phyloP scores from a whole-genome alignment of 2,329 filamentous ascomycete genomes.

The Sporothrix protearum region DNA sequence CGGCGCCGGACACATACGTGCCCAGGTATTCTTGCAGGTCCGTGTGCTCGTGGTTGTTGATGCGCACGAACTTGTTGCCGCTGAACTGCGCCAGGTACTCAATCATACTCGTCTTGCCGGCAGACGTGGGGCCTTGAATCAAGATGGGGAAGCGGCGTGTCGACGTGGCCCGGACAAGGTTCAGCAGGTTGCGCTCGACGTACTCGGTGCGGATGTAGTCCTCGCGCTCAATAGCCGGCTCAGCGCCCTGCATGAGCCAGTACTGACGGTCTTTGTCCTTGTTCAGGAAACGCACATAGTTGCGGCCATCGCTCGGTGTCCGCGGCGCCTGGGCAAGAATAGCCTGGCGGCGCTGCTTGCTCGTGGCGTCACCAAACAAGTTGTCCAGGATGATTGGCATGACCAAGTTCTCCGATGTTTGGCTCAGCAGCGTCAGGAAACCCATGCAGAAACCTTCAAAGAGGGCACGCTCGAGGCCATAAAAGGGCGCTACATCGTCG shows the following conservation, averaged over 20 bases:
- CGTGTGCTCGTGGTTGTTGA: conserved; percentile 99
- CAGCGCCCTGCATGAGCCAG: conserved; percentile 77
- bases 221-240: conserved; percentile 64
- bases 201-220: conserved; percentile 98
- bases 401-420: conserved; percentile 74
- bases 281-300: conserved; percentile 76
- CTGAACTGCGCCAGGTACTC: conserved; percentile 96
- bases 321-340: conserved; percentile 75
- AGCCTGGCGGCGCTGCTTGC: conserved; percentile 58
- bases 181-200: conserved; percentile 89
- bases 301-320: conserved; percentile 68
- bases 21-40: conserved; percentile 97
- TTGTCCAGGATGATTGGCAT: conserved; percentile 76
- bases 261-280: conserved; percentile 67
- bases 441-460: conserved; percentile 98
- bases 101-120: conserved; percentile 99
- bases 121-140: conserved; percentile 93
- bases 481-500: conserved; percentile 75
- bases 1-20: conserved; percentile 80
- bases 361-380: conserved; percentile 58
- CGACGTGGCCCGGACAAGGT: conserved; percentile 88
- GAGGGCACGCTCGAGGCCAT: conserved; percentile 78
- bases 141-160: conserved; percentile 89
- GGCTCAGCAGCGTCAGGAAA: conserved; percentile 84
- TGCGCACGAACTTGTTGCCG: conserved; percentile 94